phyloP scores from a whole-genome alignment of 2,329 filamentous ascomycete species.

The Zasmidium angulare region DNA sequence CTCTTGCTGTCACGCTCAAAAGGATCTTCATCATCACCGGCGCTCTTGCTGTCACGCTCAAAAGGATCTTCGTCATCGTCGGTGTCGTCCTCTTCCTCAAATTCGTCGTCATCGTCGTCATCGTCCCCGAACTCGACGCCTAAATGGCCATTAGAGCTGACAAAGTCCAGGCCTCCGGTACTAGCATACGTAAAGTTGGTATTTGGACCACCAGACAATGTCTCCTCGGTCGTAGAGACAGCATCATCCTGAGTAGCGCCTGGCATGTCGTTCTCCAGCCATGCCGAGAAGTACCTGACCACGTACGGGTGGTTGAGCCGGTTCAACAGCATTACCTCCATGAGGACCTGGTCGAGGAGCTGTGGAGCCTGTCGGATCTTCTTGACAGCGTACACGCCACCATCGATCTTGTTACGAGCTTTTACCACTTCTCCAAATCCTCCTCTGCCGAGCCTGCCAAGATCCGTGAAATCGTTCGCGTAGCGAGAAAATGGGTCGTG shows the following conservation, averaged over 20 bases:
- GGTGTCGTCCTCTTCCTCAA: conserved; percentile 41
- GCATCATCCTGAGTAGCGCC: conserved; percentile 23
- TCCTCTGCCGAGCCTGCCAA: conserved; percentile 84
- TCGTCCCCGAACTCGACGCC: conserved; percentile 75
- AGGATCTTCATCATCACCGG: conserved; percentile 13
- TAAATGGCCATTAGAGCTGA: conserved; percentile 78
- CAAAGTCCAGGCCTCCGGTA: conserved; percentile 84
- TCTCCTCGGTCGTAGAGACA: conserved; percentile 23
- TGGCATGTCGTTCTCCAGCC: conserved; percentile 71
- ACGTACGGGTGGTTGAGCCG: conserved; percentile 84
- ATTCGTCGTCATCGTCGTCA: conserved; percentile 39
- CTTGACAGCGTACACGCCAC: conserved; percentile 92
- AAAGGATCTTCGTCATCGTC: conserved; percentile 43
- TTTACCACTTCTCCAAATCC: conserved; percentile 97
- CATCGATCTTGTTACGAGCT: conserved; percentile 89
- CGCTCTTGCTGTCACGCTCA: conserved; percentile 16
- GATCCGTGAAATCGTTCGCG: conserved; percentile 84
- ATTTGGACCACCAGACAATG: conserved; percentile 53
- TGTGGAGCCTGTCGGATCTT: conserved; percentile 77
- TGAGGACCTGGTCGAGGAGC: conserved; percentile 77
- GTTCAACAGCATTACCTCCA: conserved; percentile 86
- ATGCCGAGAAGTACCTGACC: conserved; percentile 92
- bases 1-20: conserved; percentile 38
- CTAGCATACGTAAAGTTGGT: conserved; percentile 63
- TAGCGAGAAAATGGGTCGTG: conserved; percentile 66